phyloP scores from a whole-genome alignment of 1,139 yeast species.

The Meyerozyma carpophila region DNA sequence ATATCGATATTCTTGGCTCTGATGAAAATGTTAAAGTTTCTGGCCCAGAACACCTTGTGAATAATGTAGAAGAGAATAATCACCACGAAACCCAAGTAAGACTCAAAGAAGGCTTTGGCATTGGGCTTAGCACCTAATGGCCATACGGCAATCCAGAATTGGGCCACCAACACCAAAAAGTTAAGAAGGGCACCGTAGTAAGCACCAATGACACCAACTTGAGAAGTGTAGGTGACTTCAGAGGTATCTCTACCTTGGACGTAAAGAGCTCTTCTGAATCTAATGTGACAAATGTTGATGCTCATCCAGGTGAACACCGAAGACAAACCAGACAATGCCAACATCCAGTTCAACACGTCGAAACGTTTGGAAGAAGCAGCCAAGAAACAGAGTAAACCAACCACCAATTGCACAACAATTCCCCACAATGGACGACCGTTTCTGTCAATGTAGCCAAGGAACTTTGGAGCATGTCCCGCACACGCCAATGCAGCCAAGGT shows the following conservation, averaged over 20 bases:
- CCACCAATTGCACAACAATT: slow-evolving; percentile 21
- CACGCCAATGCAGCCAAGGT: slow-evolving; percentile 28
- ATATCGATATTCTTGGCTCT: slow-evolving; percentile 47
- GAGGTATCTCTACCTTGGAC: slow-evolving; percentile 21
- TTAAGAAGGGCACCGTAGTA: slow-evolving; percentile 43
- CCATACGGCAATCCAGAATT: slow-evolving; percentile 41
- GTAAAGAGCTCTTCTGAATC: slow-evolving; percentile 31
- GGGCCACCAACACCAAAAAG: slow-evolving; percentile 48
- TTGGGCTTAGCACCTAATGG: slow-evolving; percentile 33
- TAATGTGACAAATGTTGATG: slow-evolving; percentile 30
- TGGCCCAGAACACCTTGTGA: slow-evolving; percentile 40
- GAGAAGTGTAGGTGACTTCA: slow-evolving; percentile 51
- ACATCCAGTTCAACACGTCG: slow-evolving; percentile 31
- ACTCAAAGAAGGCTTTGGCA: slow-evolving; percentile 30
- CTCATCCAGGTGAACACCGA: slow-evolving; percentile 39
- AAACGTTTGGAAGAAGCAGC: slow-evolving; percentile 30
- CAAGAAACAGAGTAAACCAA: slow-evolving; percentile 24
- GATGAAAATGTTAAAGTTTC: slow-evolving; percentile 35
- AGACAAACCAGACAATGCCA: slow-evolving; percentile 34
- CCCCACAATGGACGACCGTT: slow-evolving; percentile 29
- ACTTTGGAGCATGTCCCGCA: slow-evolving; percentile 28
- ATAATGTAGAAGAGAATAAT: slow-evolving; percentile 32
- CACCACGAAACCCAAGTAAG: slow-evolving; percentile 35
- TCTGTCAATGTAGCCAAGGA: slow-evolving; percentile 28
- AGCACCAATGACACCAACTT: slow-evolving; percentile 53